Base-by-base conservation (phyloP, 306 rosid genomes). In the Spatholobus suberectus region DNA sequence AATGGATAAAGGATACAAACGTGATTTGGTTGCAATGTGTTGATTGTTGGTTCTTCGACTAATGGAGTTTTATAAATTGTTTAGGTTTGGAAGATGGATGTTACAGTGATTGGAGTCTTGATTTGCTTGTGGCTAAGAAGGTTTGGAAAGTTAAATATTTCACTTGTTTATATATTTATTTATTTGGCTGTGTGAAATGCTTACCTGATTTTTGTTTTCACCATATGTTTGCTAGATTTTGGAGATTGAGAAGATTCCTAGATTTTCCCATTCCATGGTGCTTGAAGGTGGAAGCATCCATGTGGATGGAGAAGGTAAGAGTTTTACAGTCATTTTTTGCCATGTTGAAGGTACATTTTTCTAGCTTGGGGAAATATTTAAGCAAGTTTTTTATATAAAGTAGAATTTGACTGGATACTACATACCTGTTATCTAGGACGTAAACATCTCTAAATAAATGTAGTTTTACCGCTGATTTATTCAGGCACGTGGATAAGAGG, bases 251-350 rank as follows among this genome's bases (percentile, higher is more conserved):
- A 89, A 68, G 88, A 43, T 96, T 85, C 97, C 93, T 67, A 88
- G 90, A 77, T 93, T 96, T 91, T 76, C 88, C 6, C 90, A 92
- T 35, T 68, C 90, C 4, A 76, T 92, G 80, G 82, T 96, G 85
- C 96, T 96, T 43, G 99, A 96, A 94, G 97, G 99, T 15, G 99
- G 99, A 84, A 94, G 98, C 86, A 94, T 96, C 84, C 99, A 96
- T 85, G 99, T 96, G 13, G 99, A 96, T 90, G 99, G 99, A 86
- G 94, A 96, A 88, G 98, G 99, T 94, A 86, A 79, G 80, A 65
- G 27, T 61, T 52, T 23, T 35, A 65, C 72, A 43, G 55, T 67
- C 62, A 11, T 73, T 80, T 52, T 52, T 65, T 55, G 66, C 35
- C 34, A 32, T 59, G 32, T 73, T 10, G 38, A 67, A 70, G 37